Evolutionary conservation across 2,329 filamentous ascomycete species (phyloP).

Genomic region (Aspergillus chevalieri): DNA sequence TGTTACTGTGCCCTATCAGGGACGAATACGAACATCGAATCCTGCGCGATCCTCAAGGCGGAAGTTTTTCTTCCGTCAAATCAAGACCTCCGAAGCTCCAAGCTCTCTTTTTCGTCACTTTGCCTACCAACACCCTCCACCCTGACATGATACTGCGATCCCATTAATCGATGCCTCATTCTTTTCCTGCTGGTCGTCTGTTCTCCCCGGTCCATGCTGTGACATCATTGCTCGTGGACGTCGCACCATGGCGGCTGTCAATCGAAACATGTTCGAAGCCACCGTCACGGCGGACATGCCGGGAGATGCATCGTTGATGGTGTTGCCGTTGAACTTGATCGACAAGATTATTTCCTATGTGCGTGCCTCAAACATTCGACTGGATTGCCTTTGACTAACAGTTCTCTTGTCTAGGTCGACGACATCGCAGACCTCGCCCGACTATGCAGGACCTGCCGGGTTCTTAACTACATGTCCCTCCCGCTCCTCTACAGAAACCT

Average conservation of each 20-base stretch:
- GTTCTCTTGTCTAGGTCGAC: conserved; percentile 41
- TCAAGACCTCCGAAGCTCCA: neutral
- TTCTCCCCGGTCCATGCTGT: conserved; percentile 20
- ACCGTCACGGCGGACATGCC: conserved; percentile 26
- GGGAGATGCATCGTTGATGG: conserved; percentile 26
- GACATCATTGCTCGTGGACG: conserved; percentile 17
- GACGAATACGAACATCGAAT: no score
- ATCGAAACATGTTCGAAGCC: conserved; percentile 38
- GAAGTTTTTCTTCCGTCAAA: neutral
- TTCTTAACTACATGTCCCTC: conserved; percentile 60
- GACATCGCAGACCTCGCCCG: conserved; percentile 54
- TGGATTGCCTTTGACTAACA: neutral
- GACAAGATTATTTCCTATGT: conserved; percentile 52
- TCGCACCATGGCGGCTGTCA: conserved; percentile 38
- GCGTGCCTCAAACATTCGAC: conserved; percentile 17
- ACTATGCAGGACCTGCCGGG: conserved; percentile 54
- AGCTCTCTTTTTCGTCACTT: neutral
- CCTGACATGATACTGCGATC: neutral
- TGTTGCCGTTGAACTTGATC: conserved; percentile 54
- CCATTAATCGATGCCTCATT: neutral
- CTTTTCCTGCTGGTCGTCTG: neutral
- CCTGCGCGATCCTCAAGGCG: neutral
- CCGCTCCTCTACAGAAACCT: conserved; percentile 55
- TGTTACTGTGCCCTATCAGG: no score
- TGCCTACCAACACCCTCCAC: conserved; percentile 6